Percentiles rank a stretch among this genome's conserved stretches.
phyloP scores from a whole-genome alignment of 139 green algal species.

The Eudorina sp. region DNA sequence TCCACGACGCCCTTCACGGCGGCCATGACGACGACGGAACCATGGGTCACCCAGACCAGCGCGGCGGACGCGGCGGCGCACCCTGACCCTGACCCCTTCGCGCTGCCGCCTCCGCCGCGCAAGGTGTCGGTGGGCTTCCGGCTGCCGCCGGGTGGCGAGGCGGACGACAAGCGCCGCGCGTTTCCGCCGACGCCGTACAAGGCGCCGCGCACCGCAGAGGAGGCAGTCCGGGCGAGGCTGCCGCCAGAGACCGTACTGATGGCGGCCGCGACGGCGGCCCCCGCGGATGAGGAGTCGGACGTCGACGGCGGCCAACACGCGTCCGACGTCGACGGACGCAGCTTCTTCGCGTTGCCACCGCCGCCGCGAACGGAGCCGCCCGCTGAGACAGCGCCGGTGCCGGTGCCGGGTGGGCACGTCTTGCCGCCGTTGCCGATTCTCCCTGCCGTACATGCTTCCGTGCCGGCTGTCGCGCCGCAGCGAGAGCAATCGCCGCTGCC shows the following conservation, averaged over 20 bases:
- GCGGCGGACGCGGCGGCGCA: too few relatives aligned
- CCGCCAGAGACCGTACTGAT: too few relatives aligned
- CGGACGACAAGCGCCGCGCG: not conserved
- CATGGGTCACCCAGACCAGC: not conserved
- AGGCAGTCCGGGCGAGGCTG: not conserved
- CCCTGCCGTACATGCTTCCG: too few relatives aligned
- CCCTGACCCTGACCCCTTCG: not conserved
- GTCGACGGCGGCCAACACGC: not conserved
- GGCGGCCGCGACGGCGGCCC: not conserved
- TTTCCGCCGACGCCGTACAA: conserved; percentile 5
- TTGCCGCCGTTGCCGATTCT: not conserved
- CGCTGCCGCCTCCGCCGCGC: not conserved
- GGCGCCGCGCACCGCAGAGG: not conserved
- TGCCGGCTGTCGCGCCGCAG: too few relatives aligned
- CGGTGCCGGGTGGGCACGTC: not conserved
- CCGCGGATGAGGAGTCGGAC: not conserved
- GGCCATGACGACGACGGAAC: not conserved
- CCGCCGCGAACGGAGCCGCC: too few relatives aligned
- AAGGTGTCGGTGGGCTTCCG: not conserved
- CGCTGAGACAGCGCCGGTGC: too few relatives aligned
- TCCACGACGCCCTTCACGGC: not conserved
- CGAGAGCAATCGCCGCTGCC: not conserved
- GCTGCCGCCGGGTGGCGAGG: not conserved
- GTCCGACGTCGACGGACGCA: too few relatives aligned
- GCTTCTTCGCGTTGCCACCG: not conserved